A percentile compares a stretch with the other conserved stretches of the same genome.
Conservation (phyloP, 768 basidiomycete species). For the Psilocybe cyanescens region DNA sequence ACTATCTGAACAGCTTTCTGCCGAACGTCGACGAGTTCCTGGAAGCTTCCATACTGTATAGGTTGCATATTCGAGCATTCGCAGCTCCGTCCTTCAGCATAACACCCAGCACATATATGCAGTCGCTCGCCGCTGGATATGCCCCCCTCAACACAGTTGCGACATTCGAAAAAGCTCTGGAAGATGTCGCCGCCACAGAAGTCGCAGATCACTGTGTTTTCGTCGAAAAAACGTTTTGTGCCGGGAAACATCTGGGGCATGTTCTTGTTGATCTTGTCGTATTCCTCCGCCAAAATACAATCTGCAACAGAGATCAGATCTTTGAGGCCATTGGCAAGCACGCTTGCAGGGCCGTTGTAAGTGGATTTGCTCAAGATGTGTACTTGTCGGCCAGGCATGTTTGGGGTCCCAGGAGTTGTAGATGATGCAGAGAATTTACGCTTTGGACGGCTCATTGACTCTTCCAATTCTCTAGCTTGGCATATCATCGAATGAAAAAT, state of each 20-base stretch:
- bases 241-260: slow-evolving; percentile 10
- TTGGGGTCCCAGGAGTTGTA: background rate
- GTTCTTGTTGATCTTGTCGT: slow-evolving; percentile 15
- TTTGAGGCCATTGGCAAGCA: slow-evolving; percentile 29
- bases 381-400: background rate
- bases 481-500: slow-evolving; percentile 57
- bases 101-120: slow-evolving; percentile 71
- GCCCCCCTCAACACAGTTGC: slow-evolving; percentile 37
- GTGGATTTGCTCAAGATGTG: background rate
- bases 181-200: slow-evolving; percentile 86
- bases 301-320: slow-evolving; percentile 51
- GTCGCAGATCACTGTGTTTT: slow-evolving; percentile 58
- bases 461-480: slow-evolving; percentile 29
- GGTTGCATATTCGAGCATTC: slow-evolving; percentile 63
- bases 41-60: slow-evolving; percentile 57
- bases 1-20: slow-evolving; percentile 12
- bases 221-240: slow-evolving; percentile 14
- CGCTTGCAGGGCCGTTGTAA: background rate
- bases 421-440: background rate
- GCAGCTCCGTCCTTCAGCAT: slow-evolving; percentile 79
- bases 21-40: slow-evolving; percentile 38
- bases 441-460: background rate
- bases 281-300: slow-evolving; percentile 56
- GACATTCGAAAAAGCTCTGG: slow-evolving; percentile 80
- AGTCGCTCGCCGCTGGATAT: slow-evolving; percentile 44